Percentiles rank a stretch among this genome's conserved stretches.
Evolutionary conservation across 2,329 filamentous ascomycete species (phyloP).

Genomic region (Cryphonectria naterciae): DNA sequence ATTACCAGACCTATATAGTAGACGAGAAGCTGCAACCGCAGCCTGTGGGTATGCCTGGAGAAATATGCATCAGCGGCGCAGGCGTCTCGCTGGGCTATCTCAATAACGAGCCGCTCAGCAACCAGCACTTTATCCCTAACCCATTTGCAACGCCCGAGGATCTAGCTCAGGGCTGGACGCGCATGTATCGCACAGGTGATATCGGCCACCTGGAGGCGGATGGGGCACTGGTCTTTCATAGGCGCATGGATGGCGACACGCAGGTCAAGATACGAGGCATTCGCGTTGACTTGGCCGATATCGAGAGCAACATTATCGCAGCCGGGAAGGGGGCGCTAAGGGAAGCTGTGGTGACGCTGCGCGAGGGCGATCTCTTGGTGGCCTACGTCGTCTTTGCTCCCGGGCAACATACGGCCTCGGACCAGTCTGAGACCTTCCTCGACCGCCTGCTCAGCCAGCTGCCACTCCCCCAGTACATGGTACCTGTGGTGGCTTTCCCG

Average conservation of each 20-base stretch:
- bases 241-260: constrained; percentile 46
- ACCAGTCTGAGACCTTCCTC: no score
- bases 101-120: constrained; percentile 31
- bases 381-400: not conserved
- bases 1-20: constrained; percentile 47
- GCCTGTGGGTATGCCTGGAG: constrained; percentile 43
- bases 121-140: not conserved
- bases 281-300: constrained; percentile 42
- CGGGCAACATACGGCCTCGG: no score
- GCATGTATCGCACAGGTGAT: constrained; percentile 48
- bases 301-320: constrained; percentile 14
- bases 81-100: constrained; percentile 39
- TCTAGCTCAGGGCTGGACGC: constrained; percentile 29
- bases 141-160: not conserved
- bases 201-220: constrained; percentile 39
- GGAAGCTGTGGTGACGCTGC: constrained; percentile 15
- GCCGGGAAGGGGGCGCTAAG: not conserved
- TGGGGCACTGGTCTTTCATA: constrained; percentile 41
- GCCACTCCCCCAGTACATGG: not conserved
- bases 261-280: constrained; percentile 48
- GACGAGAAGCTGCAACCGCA: constrained; percentile 38
- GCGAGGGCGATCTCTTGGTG: not conserved
- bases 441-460: not conserved
- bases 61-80: constrained; percentile 46
- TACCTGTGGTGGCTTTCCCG: constrained; percentile 22